Conservation (phyloP, 2,329 filamentous ascomycete genomes). For the Zasmidium angulare region DNA sequence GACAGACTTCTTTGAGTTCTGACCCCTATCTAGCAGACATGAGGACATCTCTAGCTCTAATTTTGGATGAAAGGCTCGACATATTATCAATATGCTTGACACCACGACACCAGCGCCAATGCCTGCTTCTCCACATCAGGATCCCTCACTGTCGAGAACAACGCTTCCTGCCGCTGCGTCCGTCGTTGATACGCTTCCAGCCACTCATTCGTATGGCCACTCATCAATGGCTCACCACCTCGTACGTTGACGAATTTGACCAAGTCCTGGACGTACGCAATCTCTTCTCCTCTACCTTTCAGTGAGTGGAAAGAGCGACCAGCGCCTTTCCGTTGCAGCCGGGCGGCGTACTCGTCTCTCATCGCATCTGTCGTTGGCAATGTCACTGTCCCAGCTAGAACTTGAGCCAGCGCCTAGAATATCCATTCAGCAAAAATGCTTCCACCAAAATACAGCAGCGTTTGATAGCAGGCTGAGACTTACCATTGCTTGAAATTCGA, state of each 20-base stretch:
- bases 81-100: background rate
- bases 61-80: no score
- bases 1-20: no score
- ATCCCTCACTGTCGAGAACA: constrained; percentile 23
- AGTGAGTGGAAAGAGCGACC: constrained; percentile 49
- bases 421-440: no score
- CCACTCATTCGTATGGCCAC: constrained; percentile 40
- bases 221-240: constrained; percentile 28
- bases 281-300: constrained; percentile 36
- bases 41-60: no score
- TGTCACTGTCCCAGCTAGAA: constrained; percentile 52
- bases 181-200: constrained; percentile 36
- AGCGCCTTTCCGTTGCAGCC: constrained; percentile 39
- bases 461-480: no score
- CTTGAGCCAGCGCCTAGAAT: constrained; percentile 51
- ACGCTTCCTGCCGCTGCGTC: constrained; percentile 33
- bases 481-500: constrained; percentile 66
- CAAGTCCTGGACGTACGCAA: constrained; percentile 42
- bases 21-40: no score
- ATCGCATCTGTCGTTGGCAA: constrained; percentile 50
- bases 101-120: constrained; percentile 5
- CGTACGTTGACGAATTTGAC: constrained; percentile 39
- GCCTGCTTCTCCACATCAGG: constrained; percentile 9
- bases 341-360: constrained; percentile 41
- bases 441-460: no score